Evolutionary conservation across 805 yeast species (phyloP).

Genomic region (Candida pseudoglaebosa): DNA sequence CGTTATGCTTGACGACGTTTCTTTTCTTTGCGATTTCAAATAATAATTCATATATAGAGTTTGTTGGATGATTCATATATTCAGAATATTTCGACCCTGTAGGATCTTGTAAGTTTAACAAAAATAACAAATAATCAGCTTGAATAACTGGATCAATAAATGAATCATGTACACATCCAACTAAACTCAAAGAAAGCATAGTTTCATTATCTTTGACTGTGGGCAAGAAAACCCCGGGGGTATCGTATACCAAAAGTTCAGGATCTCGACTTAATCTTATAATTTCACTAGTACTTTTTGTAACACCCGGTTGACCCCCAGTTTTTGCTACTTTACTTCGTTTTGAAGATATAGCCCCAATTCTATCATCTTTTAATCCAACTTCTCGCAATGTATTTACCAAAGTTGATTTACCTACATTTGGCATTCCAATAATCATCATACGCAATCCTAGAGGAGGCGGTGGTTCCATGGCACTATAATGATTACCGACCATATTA

Average conservation of each 20-base stretch:
- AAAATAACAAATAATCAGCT: conserved; percentile 78
- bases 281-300: conserved; percentile 71
- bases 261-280: conserved; percentile 62
- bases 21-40: conserved; percentile 42
- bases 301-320: conserved; percentile 89
- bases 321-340: conserved; percentile 71
- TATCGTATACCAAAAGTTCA: conserved; percentile 70
- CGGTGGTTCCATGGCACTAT: conserved; percentile 49
- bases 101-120: conserved; percentile 62
- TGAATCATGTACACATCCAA: conserved; percentile 68
- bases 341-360: conserved; percentile 28
- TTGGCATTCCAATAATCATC: conserved; percentile 91
- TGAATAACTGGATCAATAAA: conserved; percentile 79
- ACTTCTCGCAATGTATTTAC: conserved; percentile 65
- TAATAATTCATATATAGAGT: conserved; percentile 58
- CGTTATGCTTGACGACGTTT: conserved; percentile 31
- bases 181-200: conserved; percentile 69
- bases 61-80: conserved; percentile 62
- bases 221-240: conserved; percentile 92
- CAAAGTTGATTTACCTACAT: conserved; percentile 92
- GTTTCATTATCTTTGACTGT: conserved; percentile 58
- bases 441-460: conserved; percentile 82
- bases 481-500: conserved; percentile 43
- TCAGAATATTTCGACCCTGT: conserved; percentile 41
- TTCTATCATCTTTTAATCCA: conserved; percentile 24